Evolutionary conservation across 345 rosid species (phyloP), one percentile per base, ranked within the genome.

Genomic region (Anastatica hierochuntica): DNA sequence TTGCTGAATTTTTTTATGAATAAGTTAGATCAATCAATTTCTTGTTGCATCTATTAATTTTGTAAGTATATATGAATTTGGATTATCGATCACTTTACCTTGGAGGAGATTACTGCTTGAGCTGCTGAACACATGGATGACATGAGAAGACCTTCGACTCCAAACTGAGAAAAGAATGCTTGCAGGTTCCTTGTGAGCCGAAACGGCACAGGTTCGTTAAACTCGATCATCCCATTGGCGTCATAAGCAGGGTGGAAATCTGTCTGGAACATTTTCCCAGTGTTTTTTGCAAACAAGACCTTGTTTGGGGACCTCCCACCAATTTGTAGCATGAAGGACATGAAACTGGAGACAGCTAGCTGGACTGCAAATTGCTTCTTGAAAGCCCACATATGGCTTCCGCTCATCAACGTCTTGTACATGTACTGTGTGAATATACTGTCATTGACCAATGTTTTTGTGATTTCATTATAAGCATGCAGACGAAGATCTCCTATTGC

Each of bases 211-310:
- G 99, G 94, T 60, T 94, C 99, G 13, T 68, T 81, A 42, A 85
- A 94, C 67, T 94, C 97, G 0, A 94, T 83, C 92, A 83, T 76
- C 53, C 99, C 99, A 11, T 76, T 81, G 0, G 72, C 78, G 60
- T 88, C 97, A 24, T 94, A 94, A 6, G 97, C 94, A 13, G 99
- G 99, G 63, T 94, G 99, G 59, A 94, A 94, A 79, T 94, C 99
- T 26, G 84, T 88, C 71, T 94, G 97, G 67, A 94, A 94, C 72
- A 88, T 75, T 55, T 83, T 94, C 45, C 97, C 99, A 0, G 97
- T 94, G 85, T 94, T 94, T 71, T 94, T 94, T 0, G 99, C 95
- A 58, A 94, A 94, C 47, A 94, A 63, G 48, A 85, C 87, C 77
- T 94, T 94, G 72, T 83, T 88, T 0, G 97, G 99, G 12, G 99